Evolutionary conservation across 2,329 filamentous ascomycete species (phyloP).

Genomic region (Chaetothyriales sp.): DNA sequence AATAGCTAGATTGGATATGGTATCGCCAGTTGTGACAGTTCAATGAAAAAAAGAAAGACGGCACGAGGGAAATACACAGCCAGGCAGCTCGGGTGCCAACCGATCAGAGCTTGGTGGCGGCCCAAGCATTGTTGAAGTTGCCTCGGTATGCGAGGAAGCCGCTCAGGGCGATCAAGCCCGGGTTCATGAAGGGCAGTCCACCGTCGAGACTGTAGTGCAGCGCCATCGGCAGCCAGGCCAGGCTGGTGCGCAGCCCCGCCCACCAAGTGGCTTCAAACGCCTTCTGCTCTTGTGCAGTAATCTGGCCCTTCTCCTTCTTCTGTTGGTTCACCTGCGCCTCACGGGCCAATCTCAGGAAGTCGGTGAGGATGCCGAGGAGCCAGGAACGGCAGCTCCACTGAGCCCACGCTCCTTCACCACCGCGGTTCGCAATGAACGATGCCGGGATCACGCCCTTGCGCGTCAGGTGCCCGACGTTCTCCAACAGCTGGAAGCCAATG

Average conservation of each 20-base stretch:
- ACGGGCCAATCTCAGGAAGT: slow-evolving; percentile 51
- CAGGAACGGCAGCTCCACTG: slow-evolving; percentile 66
- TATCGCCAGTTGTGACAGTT: no score
- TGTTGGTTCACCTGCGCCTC: slow-evolving; percentile 20
- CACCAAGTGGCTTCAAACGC: slow-evolving; percentile 18
- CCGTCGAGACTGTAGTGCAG: slow-evolving; percentile 65
- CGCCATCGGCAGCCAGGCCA: slow-evolving; percentile 59
- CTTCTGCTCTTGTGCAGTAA: slow-evolving; percentile 10
- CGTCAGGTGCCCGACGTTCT: slow-evolving; percentile 69
- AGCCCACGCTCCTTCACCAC: slow-evolving; percentile 44
- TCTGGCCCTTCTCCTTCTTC: slow-evolving; percentile 11
- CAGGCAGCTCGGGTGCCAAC: no score
- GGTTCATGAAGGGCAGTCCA: slow-evolving; percentile 43
- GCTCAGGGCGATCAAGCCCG: slow-evolving; percentile 40
- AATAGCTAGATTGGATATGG: no score
- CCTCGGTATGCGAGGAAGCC: slow-evolving; percentile 23
- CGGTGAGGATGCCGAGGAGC: slow-evolving; percentile 60
- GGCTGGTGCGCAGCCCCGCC: slow-evolving; percentile 19
- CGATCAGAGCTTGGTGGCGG: neutral
- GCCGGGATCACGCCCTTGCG: slow-evolving; percentile 52
- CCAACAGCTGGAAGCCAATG: slow-evolving; percentile 58
- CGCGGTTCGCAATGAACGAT: slow-evolving; percentile 23
- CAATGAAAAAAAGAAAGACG: no score
- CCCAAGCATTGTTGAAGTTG: neutral
- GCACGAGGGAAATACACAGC: no score